Evolutionary conservation across 169 alveolate species (phyloP), one percentile per base, ranked within the genome.

Genomic region (Plasmodium knowlesi): DNA sequence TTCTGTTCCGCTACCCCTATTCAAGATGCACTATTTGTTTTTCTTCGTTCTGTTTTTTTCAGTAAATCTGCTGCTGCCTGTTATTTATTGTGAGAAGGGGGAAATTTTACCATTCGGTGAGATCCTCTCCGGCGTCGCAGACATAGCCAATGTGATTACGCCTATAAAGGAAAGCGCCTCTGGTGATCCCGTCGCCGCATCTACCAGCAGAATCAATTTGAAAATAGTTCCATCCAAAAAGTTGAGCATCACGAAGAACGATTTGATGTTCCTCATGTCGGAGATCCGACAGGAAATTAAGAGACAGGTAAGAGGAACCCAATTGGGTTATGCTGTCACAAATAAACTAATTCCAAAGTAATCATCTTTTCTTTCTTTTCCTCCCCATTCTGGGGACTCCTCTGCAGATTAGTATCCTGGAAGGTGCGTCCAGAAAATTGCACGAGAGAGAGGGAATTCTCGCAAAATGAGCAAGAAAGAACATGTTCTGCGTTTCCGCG

Each of bases 191-290:
- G 10, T 67, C 19, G 46, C 73, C 6, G 94, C 71, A n/a, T 46
- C 94, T 6, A 2, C 19, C 25, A 34, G 91, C 39, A 79, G 70
- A 39, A 89, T 89, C 53, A 89, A 89, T 37, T 43, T 89, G 71
- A 89, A 89, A 89, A 80, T 89, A 39, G 94, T 89, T 16, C 94
- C 94, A 79, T 89, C 94, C 30, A 89, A 80, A 89, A 89, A 80
- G 46, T 19, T 89, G 53, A 54, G 54, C 73, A 67, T 89, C 53
- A 89, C 91, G n/a, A 89, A 79, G 37, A 89, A 71, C 80, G 94
- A 89, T 67, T 57, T 89, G 89, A 46, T 81, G 78, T 89, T 89
- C 46, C 54, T 89, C 71, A 61, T 89, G 34, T 80, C 94, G 14
- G 91, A 89, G 41, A 57, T 89, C 3, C 37, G 83, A 57, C 94